These are phyloP conservation scores for Galeopsis tetrahit DNA, from an alignment of 257 asterid genomes.

Conservation along the genomic window DNA sequence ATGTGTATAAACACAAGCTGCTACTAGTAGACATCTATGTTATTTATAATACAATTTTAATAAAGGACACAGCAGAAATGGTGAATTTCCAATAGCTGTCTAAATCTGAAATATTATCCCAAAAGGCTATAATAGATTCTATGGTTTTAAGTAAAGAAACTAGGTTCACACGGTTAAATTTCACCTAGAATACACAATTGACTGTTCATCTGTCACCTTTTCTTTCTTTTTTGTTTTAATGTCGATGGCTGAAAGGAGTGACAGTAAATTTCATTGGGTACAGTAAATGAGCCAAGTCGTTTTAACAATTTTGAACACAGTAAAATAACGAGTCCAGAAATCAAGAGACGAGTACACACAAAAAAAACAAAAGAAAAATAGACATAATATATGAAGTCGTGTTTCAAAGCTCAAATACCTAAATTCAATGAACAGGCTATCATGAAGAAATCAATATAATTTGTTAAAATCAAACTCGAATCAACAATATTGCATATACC, in stretches of 20 bases:
- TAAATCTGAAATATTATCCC: slow-evolving; percentile 2
- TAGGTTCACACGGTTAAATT: neutral
- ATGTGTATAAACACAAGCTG: slow-evolving; percentile 1
- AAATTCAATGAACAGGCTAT: slow-evolving; percentile 25
- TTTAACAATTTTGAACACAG: neutral
- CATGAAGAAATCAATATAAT: slow-evolving; percentile 19
- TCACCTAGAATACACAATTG: slow-evolving; percentile 7
- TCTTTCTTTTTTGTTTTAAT: neutral
- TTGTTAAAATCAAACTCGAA: slow-evolving; percentile 16
- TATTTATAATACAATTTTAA: neutral
- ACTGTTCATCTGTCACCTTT: neutral
- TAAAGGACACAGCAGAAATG: slow-evolving; percentile 7
- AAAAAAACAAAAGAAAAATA: neutral
- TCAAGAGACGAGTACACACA: slow-evolving; percentile 10
- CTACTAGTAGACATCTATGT: neutral
- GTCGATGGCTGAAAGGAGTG: neutral
- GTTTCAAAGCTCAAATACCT: slow-evolving; percentile 15
- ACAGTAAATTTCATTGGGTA: neutral
- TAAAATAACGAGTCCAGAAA: slow-evolving; percentile 13
- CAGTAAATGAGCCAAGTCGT: too few species aligned
- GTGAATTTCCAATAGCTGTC: neutral
- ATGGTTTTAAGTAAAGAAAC: slow-evolving; percentile 7
- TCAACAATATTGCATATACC: slow-evolving; percentile 47
- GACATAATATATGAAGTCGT: neutral
- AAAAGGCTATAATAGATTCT: slow-evolving; percentile 19